These are phyloP conservation scores for Juglanconis sp. DNA, from an alignment of 2,329 filamentous ascomycete genomes.

Conservation along the genomic window DNA sequence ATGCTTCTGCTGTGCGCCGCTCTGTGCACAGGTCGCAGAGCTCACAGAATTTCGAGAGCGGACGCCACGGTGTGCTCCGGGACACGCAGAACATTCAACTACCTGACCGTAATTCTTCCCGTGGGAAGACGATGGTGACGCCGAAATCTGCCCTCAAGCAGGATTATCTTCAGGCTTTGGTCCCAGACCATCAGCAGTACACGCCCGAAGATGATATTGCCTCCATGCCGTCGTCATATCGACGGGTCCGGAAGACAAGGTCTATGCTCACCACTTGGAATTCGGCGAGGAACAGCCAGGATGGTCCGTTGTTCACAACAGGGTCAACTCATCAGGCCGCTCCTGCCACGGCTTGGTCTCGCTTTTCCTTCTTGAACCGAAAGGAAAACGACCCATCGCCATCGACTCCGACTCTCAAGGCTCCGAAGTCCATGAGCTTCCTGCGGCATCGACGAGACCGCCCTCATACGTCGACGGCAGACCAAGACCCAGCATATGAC, in stretches of 20 bases:
- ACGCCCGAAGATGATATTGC: slow-evolving; percentile 46
- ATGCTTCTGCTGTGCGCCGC: background rate
- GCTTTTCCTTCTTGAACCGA: slow-evolving; percentile 19
- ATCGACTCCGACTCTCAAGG: slow-evolving; percentile 32
- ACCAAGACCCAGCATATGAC: slow-evolving; percentile 25
- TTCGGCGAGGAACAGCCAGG: slow-evolving; percentile 10
- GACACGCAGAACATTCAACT: background rate
- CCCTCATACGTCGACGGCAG: slow-evolving; percentile 10
- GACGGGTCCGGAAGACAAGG: slow-evolving; percentile 50
- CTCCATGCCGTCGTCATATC: slow-evolving; percentile 46
- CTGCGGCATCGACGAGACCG: slow-evolving; percentile 32
- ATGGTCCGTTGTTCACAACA: background rate
- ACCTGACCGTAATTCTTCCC: slow-evolving; percentile 13
- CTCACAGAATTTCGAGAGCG: slow-evolving; percentile 1
- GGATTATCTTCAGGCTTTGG: slow-evolving; percentile 35
- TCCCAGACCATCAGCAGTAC: slow-evolving; percentile 40
- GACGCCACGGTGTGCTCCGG: background rate
- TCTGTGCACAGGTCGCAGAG: slow-evolving; percentile 9
- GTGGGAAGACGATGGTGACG: slow-evolving; percentile 8
- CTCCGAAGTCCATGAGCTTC: slow-evolving; percentile 54
- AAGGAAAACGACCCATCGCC: slow-evolving; percentile 29
- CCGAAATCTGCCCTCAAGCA: background rate
- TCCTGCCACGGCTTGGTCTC: background rate
- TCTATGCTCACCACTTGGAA: slow-evolving; percentile 47
- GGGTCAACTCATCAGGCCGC: background rate